Evolutionary conservation across 176 grass and related monocot species (phyloP).

Genomic region (Avena sativa): DNA sequence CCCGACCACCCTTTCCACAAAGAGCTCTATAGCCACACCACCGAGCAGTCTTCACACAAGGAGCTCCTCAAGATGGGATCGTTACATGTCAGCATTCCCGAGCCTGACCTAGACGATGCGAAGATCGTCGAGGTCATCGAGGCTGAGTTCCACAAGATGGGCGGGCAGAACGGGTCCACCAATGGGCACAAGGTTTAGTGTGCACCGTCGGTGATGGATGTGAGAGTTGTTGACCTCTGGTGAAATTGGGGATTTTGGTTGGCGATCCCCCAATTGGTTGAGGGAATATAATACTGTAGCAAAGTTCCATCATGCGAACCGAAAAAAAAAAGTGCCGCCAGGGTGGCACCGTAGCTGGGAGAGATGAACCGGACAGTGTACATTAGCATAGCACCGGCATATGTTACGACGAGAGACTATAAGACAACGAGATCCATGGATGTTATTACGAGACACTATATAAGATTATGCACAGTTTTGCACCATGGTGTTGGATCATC

Average conservation of each 20-base stretch:
- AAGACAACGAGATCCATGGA: constrained; percentile 11
- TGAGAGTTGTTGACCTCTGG: constrained; percentile 7
- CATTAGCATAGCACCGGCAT: constrained; percentile 44
- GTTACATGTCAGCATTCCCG: constrained; percentile 77
- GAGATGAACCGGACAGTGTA: constrained; percentile 42
- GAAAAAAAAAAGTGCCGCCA: background rate
- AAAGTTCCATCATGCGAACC: background rate
- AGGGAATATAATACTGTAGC: constrained; percentile 40
- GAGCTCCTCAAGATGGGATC: constrained; percentile 81
- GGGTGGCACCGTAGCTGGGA: background rate
- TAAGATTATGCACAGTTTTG: constrained; percentile 27
- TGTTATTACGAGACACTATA: constrained; percentile 6
- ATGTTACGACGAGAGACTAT: background rate
- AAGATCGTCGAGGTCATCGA: constrained; percentile 75
- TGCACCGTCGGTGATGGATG: background rate
- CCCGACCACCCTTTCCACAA: constrained; percentile 88
- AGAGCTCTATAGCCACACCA: constrained; percentile 68
- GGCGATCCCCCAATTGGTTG: background rate
- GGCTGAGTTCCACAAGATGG: constrained; percentile 77
- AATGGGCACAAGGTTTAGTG: constrained; percentile 56
- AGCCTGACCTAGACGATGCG: constrained; percentile 50
- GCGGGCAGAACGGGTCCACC: constrained; percentile 43
- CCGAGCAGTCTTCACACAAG: constrained; percentile 47
- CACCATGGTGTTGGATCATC: background rate
- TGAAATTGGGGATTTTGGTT: constrained; percentile 2